Evolutionary conservation across 2,329 filamentous ascomycete species (phyloP).

Genomic region (Hypoxylon sp.): DNA sequence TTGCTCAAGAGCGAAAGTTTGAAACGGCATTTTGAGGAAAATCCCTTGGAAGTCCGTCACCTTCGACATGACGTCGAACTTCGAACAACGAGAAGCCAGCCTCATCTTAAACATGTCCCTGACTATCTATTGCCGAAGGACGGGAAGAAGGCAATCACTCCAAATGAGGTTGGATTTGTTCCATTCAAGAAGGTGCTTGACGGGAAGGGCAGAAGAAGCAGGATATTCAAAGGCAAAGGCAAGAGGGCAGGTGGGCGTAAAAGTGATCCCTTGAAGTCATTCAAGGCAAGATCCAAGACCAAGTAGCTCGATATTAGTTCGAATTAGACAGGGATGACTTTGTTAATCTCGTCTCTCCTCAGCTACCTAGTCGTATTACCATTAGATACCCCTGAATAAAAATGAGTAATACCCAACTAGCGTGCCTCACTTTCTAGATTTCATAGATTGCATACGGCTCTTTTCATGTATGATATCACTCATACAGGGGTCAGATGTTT

Average conservation of each 20-base stretch:
- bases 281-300: conserved; percentile 74
- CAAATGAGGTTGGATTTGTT: conserved; percentile 82
- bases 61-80: conserved; percentile 92
- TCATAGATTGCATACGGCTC: not conserved
- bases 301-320: conserved; percentile 42
- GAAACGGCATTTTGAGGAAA: conserved; percentile 96
- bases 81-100: conserved; percentile 84
- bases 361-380: conserved; percentile 20
- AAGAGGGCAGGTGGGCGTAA: conserved; percentile 74
- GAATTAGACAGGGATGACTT: not conserved
- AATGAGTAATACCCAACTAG: conserved; percentile 21
- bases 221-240: conserved; percentile 61
- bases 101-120: conserved; percentile 93
- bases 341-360: conserved; percentile 14
- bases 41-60: conserved; percentile 88
- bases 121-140: conserved; percentile 90
- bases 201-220: conserved; percentile 64
- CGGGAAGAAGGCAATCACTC: conserved; percentile 76
- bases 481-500: not conserved
- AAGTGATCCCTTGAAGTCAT: conserved; percentile 88
- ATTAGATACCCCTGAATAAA: conserved; percentile 41
- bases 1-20: conserved; percentile 94
- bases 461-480: not conserved
- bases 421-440: not conserved
- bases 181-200: conserved; percentile 70